Evolutionary conservation across 306 rosid species (phyloP).

Genomic region (Vigna mungo): DNA sequence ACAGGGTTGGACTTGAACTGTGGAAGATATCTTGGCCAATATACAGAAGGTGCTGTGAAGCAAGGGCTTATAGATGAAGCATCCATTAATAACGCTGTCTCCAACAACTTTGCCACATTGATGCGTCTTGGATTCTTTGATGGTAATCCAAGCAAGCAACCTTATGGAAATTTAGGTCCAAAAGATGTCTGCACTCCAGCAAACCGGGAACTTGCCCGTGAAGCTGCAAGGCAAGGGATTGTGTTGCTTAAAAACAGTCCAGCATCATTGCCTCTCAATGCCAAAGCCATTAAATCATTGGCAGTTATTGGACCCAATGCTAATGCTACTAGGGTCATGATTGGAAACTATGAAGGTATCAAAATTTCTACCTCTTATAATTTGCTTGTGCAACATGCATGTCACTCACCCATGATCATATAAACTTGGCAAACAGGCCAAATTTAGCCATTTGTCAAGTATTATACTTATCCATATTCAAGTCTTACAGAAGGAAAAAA

Average conservation of each 20-base stretch:
- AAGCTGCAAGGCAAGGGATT: constrained; percentile 95
- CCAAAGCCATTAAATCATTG: constrained; percentile 72
- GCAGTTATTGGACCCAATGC: constrained; percentile 98
- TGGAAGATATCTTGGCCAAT: constrained; percentile 69
- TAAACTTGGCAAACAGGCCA: neutral
- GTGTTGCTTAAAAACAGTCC: constrained; percentile 85
- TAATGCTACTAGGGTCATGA: constrained; percentile 86
- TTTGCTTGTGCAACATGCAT: neutral
- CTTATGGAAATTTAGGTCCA: constrained; percentile 87
- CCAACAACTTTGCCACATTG: constrained; percentile 84
- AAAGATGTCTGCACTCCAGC: constrained; percentile 86
- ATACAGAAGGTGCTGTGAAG: constrained; percentile 85
- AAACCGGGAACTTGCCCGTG: constrained; percentile 81
- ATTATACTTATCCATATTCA: neutral
- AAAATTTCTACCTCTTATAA: neutral
- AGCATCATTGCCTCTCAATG: constrained; percentile 71
- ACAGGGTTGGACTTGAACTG: constrained; percentile 93
- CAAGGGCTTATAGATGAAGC: constrained; percentile 81
- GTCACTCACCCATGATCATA: neutral
- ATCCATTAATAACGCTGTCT: constrained; percentile 69
- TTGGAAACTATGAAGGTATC: constrained; percentile 92
- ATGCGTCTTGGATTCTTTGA: constrained; percentile 95
- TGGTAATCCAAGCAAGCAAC: constrained; percentile 84
- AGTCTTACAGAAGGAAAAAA: neutral
- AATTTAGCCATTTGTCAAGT: constrained; percentile 9